These are phyloP conservation scores for Monosporascus ibericus DNA, from an alignment of 2,329 filamentous ascomycete species.

Conservation along the genomic window DNA sequence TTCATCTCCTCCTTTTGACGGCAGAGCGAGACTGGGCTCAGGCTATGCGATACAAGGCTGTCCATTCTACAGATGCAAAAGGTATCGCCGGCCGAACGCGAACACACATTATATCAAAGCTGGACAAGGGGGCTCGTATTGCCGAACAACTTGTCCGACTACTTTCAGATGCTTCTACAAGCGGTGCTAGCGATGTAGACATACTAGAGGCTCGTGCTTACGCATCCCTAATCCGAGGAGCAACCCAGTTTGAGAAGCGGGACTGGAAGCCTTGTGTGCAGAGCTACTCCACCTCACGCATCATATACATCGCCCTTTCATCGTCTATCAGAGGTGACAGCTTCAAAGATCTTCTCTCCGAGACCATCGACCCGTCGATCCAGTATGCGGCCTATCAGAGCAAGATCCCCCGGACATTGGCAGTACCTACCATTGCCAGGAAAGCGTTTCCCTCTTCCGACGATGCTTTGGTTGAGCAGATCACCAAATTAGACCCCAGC, in stretches of 20 bases:
- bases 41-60: slow-evolving; percentile 88
- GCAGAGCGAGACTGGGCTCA: slow-evolving; percentile 92
- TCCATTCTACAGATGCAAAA: slow-evolving; percentile 72
- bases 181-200: slow-evolving; percentile 63
- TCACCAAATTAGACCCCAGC: slow-evolving; percentile 65
- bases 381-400: slow-evolving; percentile 92
- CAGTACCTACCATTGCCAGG: slow-evolving; percentile 71
- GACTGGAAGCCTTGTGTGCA: slow-evolving; percentile 74
- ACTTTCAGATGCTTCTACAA: slow-evolving; percentile 56
- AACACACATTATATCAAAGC: slow-evolving; percentile 81
- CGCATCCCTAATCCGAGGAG: slow-evolving; percentile 66
- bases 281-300: slow-evolving; percentile 68
- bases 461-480: slow-evolving; percentile 52
- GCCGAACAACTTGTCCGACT: slow-evolving; percentile 63
- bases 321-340: slow-evolving; percentile 62
- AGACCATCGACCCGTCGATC: slow-evolving; percentile 87
- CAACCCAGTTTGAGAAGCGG: slow-evolving; percentile 79
- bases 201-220: slow-evolving; percentile 85
- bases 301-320: slow-evolving; percentile 76
- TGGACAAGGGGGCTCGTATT: slow-evolving; percentile 70
- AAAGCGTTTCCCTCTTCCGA: slow-evolving; percentile 69
- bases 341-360: slow-evolving; percentile 78
- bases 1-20: slow-evolving; percentile 73
- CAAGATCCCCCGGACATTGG: slow-evolving; percentile 77
- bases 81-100: slow-evolving; percentile 73